A percentile compares a stretch with the other conserved stretches of the same genome.
These are phyloP conservation scores for Prunus armeniaca DNA, from an alignment of 306 rosid genomes.

Conservation along the genomic window DNA sequence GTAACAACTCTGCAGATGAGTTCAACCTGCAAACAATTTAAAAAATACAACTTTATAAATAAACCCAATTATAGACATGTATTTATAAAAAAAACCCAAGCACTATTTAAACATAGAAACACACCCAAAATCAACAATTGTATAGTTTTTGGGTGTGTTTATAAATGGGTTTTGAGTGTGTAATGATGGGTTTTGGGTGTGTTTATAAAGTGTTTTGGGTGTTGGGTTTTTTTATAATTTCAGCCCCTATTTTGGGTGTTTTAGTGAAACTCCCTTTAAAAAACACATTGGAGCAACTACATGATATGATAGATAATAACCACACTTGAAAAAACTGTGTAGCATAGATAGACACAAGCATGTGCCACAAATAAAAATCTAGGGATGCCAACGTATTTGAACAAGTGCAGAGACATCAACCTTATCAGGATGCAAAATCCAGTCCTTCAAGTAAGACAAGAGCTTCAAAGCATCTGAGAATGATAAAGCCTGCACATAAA, in stretches of 20 bases:
- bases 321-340: neutral
- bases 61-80: too few relatives aligned
- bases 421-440: conserved; percentile 86
- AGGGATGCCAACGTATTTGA: conserved; percentile 1
- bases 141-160: too few relatives aligned
- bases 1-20: conserved; percentile 75
- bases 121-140: too few relatives aligned
- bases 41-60: too few relatives aligned
- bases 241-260: too few relatives aligned
- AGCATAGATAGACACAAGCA: neutral
- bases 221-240: too few relatives aligned
- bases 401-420: conserved; percentile 30
- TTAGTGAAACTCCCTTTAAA: too few relatives aligned
- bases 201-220: too few relatives aligned
- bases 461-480: conserved; percentile 89
- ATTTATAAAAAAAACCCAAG: too few relatives aligned
- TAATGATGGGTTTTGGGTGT: too few relatives aligned
- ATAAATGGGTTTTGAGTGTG: too few relatives aligned
- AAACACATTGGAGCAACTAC: neutral
- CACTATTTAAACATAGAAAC: too few relatives aligned
- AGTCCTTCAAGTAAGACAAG: conserved; percentile 73
- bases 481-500: conserved; percentile 71
- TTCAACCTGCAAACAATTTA: conserved; percentile 63
- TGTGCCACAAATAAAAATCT: neutral
- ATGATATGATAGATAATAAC: neutral